Base-by-base conservation (phyloP, 495 filamentous ascomycete genomes). In the Neurospora discreta region DNA sequence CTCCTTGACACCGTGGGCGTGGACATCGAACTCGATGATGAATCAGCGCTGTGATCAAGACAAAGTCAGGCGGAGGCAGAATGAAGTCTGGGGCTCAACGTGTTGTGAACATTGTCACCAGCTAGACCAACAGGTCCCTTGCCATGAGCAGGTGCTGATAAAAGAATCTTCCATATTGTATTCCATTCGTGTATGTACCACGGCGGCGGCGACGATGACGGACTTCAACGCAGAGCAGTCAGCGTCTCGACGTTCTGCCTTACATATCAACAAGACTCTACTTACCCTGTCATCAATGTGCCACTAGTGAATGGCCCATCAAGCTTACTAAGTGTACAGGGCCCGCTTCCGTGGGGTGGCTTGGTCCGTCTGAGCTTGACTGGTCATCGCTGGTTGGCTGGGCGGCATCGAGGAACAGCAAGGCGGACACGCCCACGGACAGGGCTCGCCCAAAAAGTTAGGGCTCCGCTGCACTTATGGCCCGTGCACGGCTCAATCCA, bases 391-490 rank as follows among this genome's bases (percentile, higher is more conserved):
- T 65, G 15, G 15, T 65, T 65, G 52, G 52, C 52, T 65, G 52
- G 26, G 26, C 13, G 26, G 26, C 26, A 26, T 33, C 26, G 52
- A 60, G 30, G 52, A 65, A 33, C 52, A 65, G 52, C 15, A 65
- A 65, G 52, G 52, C 52, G 52, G 52, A 65, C 26, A 36, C 6
- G 33, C 33, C 33, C 33, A 5, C 52, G 52, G 52, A 65, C 15
- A 65, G 52, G 52, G 52, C 52, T 30, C 26, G 52, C 52, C 26
- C 26, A 65, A 65, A 65, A 20, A 39, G 70, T 80, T 79, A 80
- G 78, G 78, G 78, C 75, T 80, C 77, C 75, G 76, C 74, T 79
- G 60, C 71, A 43, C 73, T 73, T 77, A 13, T 16, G 77, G 78
- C 58, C 71, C 73, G 52, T 73, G 76, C 77, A 70, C 46, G 15